phyloP scores from a whole-genome alignment of 2,329 filamentous ascomycete species.

The Chaetomium globosum region DNA sequence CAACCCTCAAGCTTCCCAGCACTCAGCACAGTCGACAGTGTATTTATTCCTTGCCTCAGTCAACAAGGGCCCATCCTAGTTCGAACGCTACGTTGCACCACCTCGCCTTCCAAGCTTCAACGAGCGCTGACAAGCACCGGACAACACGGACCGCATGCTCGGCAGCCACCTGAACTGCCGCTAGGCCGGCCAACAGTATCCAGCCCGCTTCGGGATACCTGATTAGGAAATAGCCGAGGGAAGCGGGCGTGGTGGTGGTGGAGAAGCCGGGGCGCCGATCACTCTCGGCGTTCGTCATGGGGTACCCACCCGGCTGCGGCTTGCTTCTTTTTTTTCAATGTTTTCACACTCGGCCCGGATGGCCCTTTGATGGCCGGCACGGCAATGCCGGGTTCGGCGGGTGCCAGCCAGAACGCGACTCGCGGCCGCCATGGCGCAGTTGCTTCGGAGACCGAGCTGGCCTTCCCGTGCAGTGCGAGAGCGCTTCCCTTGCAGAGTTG shows the following conservation, averaged over 20 bases:
- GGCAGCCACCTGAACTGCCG: background rate
- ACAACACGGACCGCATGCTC: background rate
- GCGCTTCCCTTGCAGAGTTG: background rate
- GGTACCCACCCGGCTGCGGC: background rate
- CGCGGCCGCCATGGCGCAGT: no score
- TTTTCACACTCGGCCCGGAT: background rate
- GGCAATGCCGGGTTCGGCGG: background rate
- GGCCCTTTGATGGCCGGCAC: slow-evolving; percentile 10
- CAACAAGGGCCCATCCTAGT: no score
- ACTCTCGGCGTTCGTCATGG: slow-evolving; percentile 17
- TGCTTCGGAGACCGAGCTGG: background rate
- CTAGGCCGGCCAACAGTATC: background rate
- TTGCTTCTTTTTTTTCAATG: no score
- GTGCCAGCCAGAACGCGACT: no score
- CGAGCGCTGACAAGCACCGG: background rate
- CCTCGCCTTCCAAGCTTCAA: background rate
- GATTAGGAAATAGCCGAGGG: slow-evolving; percentile 1
- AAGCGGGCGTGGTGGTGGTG: background rate
- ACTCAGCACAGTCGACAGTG: no score
- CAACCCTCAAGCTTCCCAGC: no score
- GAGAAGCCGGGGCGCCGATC: slow-evolving; percentile 1
- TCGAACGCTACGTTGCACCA: background rate
- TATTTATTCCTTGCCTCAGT: no score
- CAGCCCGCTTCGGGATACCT: slow-evolving; percentile 15
- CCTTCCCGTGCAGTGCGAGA: background rate